Percentiles rank a stretch among this genome's conserved stretches.
These are phyloP conservation scores for Choanephora cucurbitarum DNA, from an alignment of 371 early-diverging fungal species.

Conservation along the genomic window DNA sequence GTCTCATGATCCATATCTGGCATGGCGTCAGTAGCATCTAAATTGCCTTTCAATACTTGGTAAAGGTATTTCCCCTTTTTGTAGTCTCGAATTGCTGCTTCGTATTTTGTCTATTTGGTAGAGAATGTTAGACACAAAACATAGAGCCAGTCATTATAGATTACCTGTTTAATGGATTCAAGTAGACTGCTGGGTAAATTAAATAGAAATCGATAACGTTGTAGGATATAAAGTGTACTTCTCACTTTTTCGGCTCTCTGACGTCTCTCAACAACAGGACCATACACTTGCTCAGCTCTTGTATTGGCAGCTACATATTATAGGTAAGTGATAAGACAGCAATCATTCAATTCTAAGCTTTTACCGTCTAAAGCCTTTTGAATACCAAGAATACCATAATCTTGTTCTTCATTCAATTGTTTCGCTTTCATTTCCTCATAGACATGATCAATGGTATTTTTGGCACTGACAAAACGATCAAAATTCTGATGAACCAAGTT, in stretches of 20 bases:
- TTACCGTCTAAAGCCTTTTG: slow-evolving; percentile 41
- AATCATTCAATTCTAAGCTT: no score
- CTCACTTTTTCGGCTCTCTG: slow-evolving; percentile 89
- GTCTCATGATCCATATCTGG: slow-evolving; percentile 25
- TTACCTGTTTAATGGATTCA: slow-evolving; percentile 78
- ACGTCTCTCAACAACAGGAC: slow-evolving; percentile 86
- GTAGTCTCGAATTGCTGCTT: slow-evolving; percentile 93
- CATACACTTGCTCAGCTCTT: slow-evolving; percentile 82
- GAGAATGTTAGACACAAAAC: not conserved
- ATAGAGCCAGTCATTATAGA: no score
- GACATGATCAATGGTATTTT: slow-evolving; percentile 91
- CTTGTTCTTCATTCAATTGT: slow-evolving; percentile 75
- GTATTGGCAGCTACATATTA: slow-evolving; percentile 68
- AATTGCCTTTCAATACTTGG: slow-evolving; percentile 45
- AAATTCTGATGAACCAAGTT: slow-evolving; percentile 92
- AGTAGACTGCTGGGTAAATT: slow-evolving; percentile 86
- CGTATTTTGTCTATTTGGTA: slow-evolving; percentile 72
- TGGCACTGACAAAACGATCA: slow-evolving; percentile 95
- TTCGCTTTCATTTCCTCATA: slow-evolving; percentile 89
- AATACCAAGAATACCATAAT: slow-evolving; percentile 73
- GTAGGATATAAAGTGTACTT: slow-evolving; percentile 83
- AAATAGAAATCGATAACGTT: slow-evolving; percentile 93
- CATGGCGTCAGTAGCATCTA: slow-evolving; percentile 18
- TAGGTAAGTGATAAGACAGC: no score
- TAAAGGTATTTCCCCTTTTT: slow-evolving; percentile 85